Conservation (phyloP, 441 rosid genomes). For the Euphorbia schlechtendalii region DNA sequence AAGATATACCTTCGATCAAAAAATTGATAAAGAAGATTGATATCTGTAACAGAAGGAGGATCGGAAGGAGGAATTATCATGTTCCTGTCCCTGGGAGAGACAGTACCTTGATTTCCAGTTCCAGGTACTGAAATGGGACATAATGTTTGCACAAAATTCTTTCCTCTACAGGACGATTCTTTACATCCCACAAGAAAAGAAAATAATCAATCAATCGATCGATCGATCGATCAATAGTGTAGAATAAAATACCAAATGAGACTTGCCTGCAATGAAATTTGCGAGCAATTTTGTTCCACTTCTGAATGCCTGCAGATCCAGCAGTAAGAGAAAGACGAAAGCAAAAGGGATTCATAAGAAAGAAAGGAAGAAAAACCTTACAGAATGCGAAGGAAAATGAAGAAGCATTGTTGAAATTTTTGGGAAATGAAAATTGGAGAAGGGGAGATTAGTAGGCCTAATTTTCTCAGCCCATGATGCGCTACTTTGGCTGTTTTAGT, state of each 20-base stretch:
- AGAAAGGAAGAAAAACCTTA: conserved; percentile 6
- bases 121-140: conserved; percentile 51
- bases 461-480: background rate
- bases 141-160: conserved; percentile 39
- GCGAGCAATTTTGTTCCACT: conserved; percentile 26
- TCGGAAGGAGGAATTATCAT: conserved; percentile 59
- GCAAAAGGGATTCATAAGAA: background rate
- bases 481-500: background rate
- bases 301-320: conserved; percentile 23
- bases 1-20: conserved; percentile 53
- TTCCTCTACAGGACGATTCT: conserved; percentile 19
- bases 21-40: conserved; percentile 49
- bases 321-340: background rate
- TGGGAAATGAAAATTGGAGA: background rate
- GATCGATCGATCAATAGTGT: background rate
- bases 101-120: conserved; percentile 18
- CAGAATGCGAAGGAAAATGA: conserved; percentile 10
- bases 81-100: conserved; percentile 45
- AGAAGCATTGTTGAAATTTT: conserved; percentile 14
- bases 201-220: background rate
- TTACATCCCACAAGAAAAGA: background rate
- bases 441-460: background rate
- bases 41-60: conserved; percentile 57
- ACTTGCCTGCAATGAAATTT: conserved; percentile 33
- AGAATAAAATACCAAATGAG: background rate